Conservation (phyloP, 768 basidiomycete genomes). For the Boletus reticulatus region DNA sequence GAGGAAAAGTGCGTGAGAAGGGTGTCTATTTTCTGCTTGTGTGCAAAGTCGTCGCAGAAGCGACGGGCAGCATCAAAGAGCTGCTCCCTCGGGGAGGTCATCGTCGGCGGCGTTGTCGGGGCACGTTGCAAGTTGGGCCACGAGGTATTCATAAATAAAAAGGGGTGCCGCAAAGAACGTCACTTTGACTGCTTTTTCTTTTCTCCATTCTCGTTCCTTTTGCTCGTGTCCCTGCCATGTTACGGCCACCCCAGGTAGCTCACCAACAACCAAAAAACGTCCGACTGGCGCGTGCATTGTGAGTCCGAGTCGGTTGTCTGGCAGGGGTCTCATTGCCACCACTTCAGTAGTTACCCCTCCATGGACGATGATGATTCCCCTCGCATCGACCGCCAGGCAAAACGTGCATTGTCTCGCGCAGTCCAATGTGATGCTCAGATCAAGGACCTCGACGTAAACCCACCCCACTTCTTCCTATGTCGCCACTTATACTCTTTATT, state of each 20-base stretch:
- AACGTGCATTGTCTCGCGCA: conserved; percentile 45
- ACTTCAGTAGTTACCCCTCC: conserved; percentile 4
- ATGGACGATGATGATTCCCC: conserved; percentile 5
- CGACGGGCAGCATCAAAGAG: conserved; percentile 44
- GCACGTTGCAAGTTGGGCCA: too few species aligned
- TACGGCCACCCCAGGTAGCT: not conserved
- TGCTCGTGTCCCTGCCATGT: not conserved
- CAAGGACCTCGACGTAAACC: conserved; percentile 57
- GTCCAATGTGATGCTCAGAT: conserved; percentile 53
- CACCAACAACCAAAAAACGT: not conserved
- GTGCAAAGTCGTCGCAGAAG: conserved; percentile 54
- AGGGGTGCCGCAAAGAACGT: not conserved
- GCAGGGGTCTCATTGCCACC: conserved; percentile 5
- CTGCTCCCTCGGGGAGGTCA: conserved; percentile 9
- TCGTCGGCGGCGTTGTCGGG: too few species aligned
- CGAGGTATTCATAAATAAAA: not conserved
- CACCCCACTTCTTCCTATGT: too few species aligned
- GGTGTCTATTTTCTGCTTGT: conserved; percentile 38
- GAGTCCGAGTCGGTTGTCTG: conserved; percentile 1
- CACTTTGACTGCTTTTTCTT: not conserved
- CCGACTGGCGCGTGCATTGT: conserved; percentile 6
- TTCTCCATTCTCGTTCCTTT: not conserved
- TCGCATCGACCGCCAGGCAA: conserved; percentile 43
- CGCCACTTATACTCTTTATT: not conserved
- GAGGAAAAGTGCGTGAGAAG: conserved; percentile 53